Base-by-base conservation (phyloP, 1,139 yeast species). In the Kodamaea plutei region DNA sequence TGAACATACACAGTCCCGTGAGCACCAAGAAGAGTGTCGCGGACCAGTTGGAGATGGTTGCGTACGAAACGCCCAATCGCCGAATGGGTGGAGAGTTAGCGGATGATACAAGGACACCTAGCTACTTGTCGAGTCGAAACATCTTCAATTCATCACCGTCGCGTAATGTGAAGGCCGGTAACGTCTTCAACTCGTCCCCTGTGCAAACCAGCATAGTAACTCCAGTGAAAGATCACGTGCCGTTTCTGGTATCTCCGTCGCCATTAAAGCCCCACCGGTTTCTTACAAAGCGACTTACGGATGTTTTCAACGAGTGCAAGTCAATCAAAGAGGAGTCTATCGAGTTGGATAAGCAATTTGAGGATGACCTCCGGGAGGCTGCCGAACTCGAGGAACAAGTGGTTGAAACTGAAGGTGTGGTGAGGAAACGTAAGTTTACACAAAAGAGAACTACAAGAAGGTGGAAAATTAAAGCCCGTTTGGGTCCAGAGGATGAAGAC, bases 361-460 rank as follows among this genome's bases (percentile, higher is more conserved):
- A 33, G 15, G 27, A 16, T 7, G 25, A 30, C 9, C 20, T 26
- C 14, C 47, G 44, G 14, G 42, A 43, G 9, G 51, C 43, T 26
- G 41, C 40, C 11, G 52, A 34, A 13, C 47, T 24, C 15, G 52
- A 40, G 8, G 47, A 40, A 6, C 29, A 34, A 4, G 40, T 36
- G 19, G 43, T 44, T 35, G 40, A 38, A 5, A 28, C 32, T 2
- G 32, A n/a, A 15, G 34, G 10, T 4, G 40, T 26, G 29, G 45
- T 26, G 26, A 45, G 43, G 36, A 61, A 54, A 46, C 59, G 61
- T 36, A 64, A 59, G 30, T 50, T 51, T 55, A 59, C 79, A 0
- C 81, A 74, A 30, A 81, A 80, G 57, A 60, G 89, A 47, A 72
- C 78, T 3, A 79, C 87, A 0, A 62, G 81, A 41, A 63, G 81